Evolutionary conservation across 2,329 filamentous ascomycete genomes (phyloP).

Genomic region (Penicillium olsonii): DNA sequence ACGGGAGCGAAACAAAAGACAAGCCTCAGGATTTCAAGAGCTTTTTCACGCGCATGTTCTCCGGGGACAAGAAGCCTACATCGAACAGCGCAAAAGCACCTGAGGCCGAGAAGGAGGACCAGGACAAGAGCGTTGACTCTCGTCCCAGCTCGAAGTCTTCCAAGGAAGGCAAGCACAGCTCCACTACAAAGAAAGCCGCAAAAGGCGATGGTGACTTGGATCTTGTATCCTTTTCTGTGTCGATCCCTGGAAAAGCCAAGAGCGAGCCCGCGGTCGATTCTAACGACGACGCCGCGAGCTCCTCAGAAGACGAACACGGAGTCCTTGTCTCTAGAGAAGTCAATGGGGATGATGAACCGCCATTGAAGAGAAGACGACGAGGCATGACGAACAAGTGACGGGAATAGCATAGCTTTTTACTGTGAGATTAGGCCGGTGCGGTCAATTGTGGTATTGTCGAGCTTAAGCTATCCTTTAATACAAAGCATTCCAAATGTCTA

Average conservation of each 20-base stretch:
- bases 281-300: neutral
- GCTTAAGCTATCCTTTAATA: too few relatives aligned
- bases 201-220: conserved; percentile 21
- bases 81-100: neutral
- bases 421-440: too few relatives aligned
- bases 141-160: conserved; percentile 38
- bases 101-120: neutral
- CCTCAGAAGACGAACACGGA: conserved; percentile 15
- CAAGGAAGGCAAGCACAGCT: conserved; percentile 3
- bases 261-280: neutral
- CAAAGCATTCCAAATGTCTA: neutral
- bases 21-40: conserved; percentile 8
- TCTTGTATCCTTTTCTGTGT: conserved; percentile 37
- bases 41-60: conserved; percentile 32
- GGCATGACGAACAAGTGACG: conserved; percentile 23
- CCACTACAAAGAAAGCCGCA: conserved; percentile 15
- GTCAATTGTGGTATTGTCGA: too few relatives aligned
- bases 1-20: conserved; percentile 1
- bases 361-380: conserved; percentile 37
- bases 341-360: conserved; percentile 32
- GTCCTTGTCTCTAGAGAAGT: conserved; percentile 21
- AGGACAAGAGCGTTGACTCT: conserved; percentile 6
- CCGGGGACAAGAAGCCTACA: conserved; percentile 19
- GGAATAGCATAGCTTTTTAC: neutral
- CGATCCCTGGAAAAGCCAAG: conserved; percentile 26